These are phyloP conservation scores for Maudiozyma pseudohumilis DNA, from an alignment of 805 yeast genomes.

Conservation along the genomic window DNA sequence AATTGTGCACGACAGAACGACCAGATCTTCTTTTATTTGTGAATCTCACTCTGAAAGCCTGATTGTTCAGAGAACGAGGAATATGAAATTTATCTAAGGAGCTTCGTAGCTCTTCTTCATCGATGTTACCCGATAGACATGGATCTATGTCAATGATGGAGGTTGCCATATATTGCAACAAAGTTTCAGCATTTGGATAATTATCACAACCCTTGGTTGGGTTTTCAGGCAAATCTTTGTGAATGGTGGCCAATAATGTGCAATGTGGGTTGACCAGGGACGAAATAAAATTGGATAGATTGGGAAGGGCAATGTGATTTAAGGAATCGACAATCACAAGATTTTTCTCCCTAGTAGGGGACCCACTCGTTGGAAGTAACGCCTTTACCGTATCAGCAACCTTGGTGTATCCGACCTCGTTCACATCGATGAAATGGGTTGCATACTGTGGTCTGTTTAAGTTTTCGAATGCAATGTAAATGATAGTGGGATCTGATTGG, in stretches of 20 bases:
- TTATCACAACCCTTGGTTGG: conserved; percentile 21
- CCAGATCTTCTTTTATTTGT: conserved; percentile 80
- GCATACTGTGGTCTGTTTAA: conserved; percentile 41
- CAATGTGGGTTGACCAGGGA: conserved; percentile 38
- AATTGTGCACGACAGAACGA: conserved; percentile 51
- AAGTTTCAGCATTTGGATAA: conserved; percentile 43
- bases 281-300: conserved; percentile 42
- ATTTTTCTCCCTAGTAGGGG: conserved; percentile 8
- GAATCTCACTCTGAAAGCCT: conserved; percentile 39
- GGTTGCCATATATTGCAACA: conserved; percentile 65
- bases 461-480: conserved; percentile 65
- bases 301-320: conserved; percentile 41
- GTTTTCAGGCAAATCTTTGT: conserved; percentile 34
- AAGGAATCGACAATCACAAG: conserved; percentile 58
- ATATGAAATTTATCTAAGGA: conserved; percentile 34
- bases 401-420: conserved; percentile 9
- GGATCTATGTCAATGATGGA: conserved; percentile 58
- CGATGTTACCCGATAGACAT: conserved; percentile 18
- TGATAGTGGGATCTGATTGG: conserved; percentile 28
- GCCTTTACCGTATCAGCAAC: conserved; percentile 14
- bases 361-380: conserved; percentile 15
- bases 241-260: conserved; percentile 40
- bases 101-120: conserved; percentile 40
- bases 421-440: conserved; percentile 40
- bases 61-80: conserved; percentile 44